Percentiles rank a stretch among this genome's conserved stretches.
phyloP scores from a whole-genome alignment of 768 basidiomycete species.

The Leucogyrophana mollusca region DNA sequence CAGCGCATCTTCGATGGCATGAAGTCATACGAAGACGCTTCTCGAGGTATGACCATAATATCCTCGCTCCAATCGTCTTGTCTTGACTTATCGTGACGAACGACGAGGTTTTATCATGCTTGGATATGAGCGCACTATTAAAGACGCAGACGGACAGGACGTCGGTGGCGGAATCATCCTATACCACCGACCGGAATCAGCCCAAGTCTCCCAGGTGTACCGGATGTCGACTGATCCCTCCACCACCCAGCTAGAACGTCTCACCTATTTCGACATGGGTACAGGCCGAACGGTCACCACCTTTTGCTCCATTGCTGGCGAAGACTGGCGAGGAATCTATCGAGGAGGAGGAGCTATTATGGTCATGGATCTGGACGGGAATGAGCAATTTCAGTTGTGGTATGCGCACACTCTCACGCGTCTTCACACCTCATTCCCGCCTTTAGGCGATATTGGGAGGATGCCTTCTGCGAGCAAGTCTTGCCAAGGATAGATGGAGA shows the following conservation, averaged over 20 bases:
- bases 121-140: constrained; percentile 6
- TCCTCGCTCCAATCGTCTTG: neutral
- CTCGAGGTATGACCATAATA: constrained; percentile 14
- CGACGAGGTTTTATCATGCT: constrained; percentile 7
- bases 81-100: neutral
- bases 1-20: constrained; percentile 24
- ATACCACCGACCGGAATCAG: constrained; percentile 25
- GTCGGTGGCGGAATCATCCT: constrained; percentile 12
- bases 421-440: neutral
- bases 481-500: constrained; percentile 23
- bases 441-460: constrained; percentile 30
- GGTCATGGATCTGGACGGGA: constrained; percentile 26
- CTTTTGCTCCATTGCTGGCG: constrained; percentile 22
- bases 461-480: constrained; percentile 9
- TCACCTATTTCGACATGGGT: constrained; percentile 28
- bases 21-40: constrained; percentile 27
- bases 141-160: neutral
- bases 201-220: constrained; percentile 25
- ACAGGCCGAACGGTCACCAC: constrained; percentile 22
- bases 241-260: constrained; percentile 13
- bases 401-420: constrained; percentile 1
- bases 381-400: constrained; percentile 29
- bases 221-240: constrained; percentile 17
- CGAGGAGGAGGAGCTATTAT: constrained; percentile 21
- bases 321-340: constrained; percentile 28